Evolutionary conservation across 805 yeast species (phyloP).

Genomic region (Pichia nanzhaoensis): DNA sequence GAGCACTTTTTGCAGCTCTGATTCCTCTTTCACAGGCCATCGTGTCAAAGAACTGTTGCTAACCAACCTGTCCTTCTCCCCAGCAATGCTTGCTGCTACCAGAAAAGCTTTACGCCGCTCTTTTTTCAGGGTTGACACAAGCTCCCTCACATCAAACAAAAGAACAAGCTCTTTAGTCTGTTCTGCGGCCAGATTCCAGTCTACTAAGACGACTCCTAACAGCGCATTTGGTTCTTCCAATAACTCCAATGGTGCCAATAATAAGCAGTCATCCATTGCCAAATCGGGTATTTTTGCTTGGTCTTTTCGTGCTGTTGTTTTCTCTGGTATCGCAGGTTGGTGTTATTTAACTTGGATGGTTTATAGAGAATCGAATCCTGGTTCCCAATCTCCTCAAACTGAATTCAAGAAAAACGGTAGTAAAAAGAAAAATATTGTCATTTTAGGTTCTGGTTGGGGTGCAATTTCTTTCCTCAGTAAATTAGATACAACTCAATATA

Average conservation of each 20-base stretch:
- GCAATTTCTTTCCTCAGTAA: slow-evolving; percentile 77
- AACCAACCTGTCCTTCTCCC: not conserved
- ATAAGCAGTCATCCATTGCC: slow-evolving; percentile 1
- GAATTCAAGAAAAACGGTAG: slow-evolving; percentile 42
- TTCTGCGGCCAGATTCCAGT: not conserved
- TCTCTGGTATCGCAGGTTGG: slow-evolving; percentile 44
- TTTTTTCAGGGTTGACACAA: not conserved
- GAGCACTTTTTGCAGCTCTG: too few relatives aligned
- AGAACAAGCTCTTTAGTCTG: not conserved
- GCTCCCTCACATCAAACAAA: too few relatives aligned
- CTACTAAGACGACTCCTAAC: not conserved
- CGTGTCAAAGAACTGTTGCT: too few relatives aligned
- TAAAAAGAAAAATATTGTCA: slow-evolving; percentile 67
- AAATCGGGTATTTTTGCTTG: slow-evolving; percentile 30
- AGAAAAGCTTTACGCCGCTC: not conserved
- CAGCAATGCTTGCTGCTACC: not conserved
- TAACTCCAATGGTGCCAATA: not conserved
- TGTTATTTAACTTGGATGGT: slow-evolving; percentile 59
- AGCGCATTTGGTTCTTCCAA: too few relatives aligned
- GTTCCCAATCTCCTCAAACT: slow-evolving; percentile 52
- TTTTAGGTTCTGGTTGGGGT: slow-evolving; percentile 93
- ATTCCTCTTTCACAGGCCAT: too few relatives aligned
- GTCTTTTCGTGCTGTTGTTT: slow-evolving; percentile 44
- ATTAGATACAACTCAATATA: slow-evolving; percentile 79
- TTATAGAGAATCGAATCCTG: slow-evolving; percentile 57